Evolutionary conservation across 169 alveolate genomes (phyloP).

Genomic region (Eimeria necatrix): DNA sequence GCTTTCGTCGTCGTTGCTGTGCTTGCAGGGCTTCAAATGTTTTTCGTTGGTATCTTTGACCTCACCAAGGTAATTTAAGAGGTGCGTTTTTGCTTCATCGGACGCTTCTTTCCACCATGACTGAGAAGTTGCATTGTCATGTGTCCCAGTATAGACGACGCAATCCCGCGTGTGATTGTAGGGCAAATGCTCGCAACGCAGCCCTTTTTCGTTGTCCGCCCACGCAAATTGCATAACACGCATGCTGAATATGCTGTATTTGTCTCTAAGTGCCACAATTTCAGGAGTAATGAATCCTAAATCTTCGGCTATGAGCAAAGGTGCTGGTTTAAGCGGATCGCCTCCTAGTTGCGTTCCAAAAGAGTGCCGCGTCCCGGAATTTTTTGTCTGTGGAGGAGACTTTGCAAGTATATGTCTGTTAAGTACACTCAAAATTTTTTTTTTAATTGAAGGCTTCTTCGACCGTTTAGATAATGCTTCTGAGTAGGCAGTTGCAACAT

Average conservation of each 20-base stretch:
- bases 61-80: conserved; percentile 68
- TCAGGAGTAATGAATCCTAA: conserved; percentile 79
- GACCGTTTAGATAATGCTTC: conserved; percentile 34
- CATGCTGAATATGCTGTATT: conserved; percentile 79
- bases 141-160: conserved; percentile 79
- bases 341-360: conserved; percentile 27
- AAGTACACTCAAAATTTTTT: conserved; percentile 2
- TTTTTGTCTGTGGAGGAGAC: neutral
- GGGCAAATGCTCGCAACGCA: conserved; percentile 80
- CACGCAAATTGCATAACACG: conserved; percentile 82
- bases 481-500: conserved; percentile 69
- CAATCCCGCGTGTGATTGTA: conserved; percentile 78
- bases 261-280: conserved; percentile 76
- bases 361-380: conserved; percentile 42
- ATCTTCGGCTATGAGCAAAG: conserved; percentile 77
- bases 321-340: conserved; percentile 58
- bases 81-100: conserved; percentile 68
- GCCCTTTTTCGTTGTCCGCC: conserved; percentile 79
- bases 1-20: neutral
- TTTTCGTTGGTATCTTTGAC: neutral
- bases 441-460: conserved; percentile 35
- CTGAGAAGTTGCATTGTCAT: conserved; percentile 76
- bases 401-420: neutral
- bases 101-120: conserved; percentile 78
- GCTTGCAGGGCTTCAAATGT: neutral